These are phyloP conservation scores for Aspergillus glaucus DNA, from an alignment of 2,329 filamentous ascomycete genomes.

Conservation along the genomic window DNA sequence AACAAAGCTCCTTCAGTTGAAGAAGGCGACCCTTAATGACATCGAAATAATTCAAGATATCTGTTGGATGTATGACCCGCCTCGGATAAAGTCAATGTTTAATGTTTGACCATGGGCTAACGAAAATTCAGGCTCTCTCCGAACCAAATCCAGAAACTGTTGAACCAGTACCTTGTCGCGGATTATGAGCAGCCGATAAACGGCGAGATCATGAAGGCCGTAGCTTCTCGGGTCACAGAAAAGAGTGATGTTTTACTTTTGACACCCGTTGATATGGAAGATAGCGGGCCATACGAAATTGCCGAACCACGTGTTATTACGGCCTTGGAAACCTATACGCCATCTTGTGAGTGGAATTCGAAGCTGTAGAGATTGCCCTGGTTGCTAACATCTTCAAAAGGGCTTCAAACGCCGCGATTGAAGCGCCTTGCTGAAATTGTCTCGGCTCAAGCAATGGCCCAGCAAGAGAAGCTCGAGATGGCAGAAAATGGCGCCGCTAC, in stretches of 20 bases:
- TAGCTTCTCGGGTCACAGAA: constrained; percentile 92
- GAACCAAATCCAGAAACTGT: constrained; percentile 96
- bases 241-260: constrained; percentile 95
- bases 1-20: constrained; percentile 93
- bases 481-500: constrained; percentile 19
- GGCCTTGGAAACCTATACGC: constrained; percentile 94
- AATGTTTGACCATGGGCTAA: constrained; percentile 3
- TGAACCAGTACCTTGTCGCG: constrained; percentile 97
- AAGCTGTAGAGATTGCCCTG: background rate
- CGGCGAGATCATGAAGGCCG: constrained; percentile 99
- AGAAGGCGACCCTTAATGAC: constrained; percentile 97
- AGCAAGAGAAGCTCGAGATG: constrained; percentile 75
- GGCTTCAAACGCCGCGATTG: constrained; percentile 90
- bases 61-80: constrained; percentile 85
- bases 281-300: constrained; percentile 97
- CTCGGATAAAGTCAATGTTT: background rate
- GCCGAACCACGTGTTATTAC: constrained; percentile 94
- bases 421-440: constrained; percentile 98
- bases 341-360: constrained; percentile 66
- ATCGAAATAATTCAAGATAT: constrained; percentile 99
- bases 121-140: constrained; percentile 67
- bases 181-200: constrained; percentile 99
- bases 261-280: constrained; percentile 96
- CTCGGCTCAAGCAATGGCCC: constrained; percentile 88
- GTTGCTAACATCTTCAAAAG: constrained; percentile 44